Evolutionary conservation across 805 yeast genomes (phyloP).

Genomic region (Spathaspora boniae): DNA sequence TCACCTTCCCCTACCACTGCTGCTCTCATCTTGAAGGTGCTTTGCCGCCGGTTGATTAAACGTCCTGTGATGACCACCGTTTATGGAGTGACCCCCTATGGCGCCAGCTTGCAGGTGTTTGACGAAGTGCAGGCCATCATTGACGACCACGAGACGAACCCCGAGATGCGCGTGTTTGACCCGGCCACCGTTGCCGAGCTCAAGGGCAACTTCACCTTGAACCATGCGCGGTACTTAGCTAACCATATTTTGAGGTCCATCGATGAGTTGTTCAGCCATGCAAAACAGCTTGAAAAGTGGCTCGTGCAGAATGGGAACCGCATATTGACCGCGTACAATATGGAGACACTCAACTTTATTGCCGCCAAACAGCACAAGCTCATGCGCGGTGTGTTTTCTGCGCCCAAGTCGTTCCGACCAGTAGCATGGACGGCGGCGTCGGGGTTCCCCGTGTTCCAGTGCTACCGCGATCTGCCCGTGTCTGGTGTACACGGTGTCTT

Average conservation of each 20-base stretch:
- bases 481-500: slow-evolving; percentile 16
- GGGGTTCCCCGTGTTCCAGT: slow-evolving; percentile 41
- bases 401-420: slow-evolving; percentile 22
- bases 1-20: too few relatives aligned
- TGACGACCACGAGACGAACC: slow-evolving; percentile 5
- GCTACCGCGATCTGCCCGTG: slow-evolving; percentile 23
- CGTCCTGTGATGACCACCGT: slow-evolving; percentile 46
- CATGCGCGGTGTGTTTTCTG: slow-evolving; percentile 13
- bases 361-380: slow-evolving; percentile 1
- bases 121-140: slow-evolving; percentile 20
- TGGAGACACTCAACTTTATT: slow-evolving; percentile 10
- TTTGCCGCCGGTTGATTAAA: slow-evolving; percentile 33
- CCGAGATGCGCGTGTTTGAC: slow-evolving; percentile 9
- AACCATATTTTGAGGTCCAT: slow-evolving; percentile 22
- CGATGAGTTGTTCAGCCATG: slow-evolving; percentile 28
- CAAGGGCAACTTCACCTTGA: background rate
- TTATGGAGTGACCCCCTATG: slow-evolving; percentile 39
- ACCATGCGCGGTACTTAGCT: slow-evolving; percentile 17
- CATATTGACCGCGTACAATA: slow-evolving; percentile 25
- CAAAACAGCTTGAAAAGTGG: slow-evolving; percentile 35
- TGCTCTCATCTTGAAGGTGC: slow-evolving; percentile 12
- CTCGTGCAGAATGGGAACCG: slow-evolving; percentile 26
- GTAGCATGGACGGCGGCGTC: slow-evolving; percentile 42
- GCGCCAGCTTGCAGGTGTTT: slow-evolving; percentile 33
- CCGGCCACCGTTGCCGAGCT: slow-evolving; percentile 4